Percentiles rank a stretch among this genome's conserved stretches.
Evolutionary conservation across 2,329 filamentous ascomycete genomes (phyloP).

Genomic region (Fusarium solani-melongenae): DNA sequence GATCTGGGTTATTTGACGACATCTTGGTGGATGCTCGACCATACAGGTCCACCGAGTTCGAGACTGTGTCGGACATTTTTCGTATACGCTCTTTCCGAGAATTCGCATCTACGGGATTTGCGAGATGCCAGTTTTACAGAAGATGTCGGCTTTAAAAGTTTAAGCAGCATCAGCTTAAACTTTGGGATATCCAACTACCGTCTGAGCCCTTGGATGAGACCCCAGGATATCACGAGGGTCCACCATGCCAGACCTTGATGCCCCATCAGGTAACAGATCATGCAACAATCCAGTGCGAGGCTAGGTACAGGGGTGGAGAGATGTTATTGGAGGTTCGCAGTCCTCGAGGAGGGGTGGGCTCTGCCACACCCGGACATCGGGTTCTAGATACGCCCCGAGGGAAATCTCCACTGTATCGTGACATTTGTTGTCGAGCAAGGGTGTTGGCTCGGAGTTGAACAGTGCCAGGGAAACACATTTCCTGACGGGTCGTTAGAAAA

Average conservation of each 20-base stretch:
- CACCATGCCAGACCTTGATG: not conserved
- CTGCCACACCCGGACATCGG: slow-evolving; percentile 37
- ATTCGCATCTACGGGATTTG: not conserved
- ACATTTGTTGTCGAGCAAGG: not conserved
- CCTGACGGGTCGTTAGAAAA: slow-evolving; percentile 13
- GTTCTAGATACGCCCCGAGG: slow-evolving; percentile 30
- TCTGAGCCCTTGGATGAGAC: not conserved
- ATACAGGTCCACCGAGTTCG: slow-evolving; percentile 2
- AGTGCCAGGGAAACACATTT: not conserved
- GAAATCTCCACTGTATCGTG: slow-evolving; percentile 8
- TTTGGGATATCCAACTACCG: not conserved
- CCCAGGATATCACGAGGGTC: not conserved
- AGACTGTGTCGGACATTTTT: slow-evolving; percentile 25
- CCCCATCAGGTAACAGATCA: slow-evolving; percentile 17
- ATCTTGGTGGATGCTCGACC: slow-evolving; percentile 15
- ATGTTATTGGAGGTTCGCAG: not conserved
- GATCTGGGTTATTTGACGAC: slow-evolving; percentile 15
- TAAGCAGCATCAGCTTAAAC: not conserved
- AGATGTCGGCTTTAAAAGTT: slow-evolving; percentile 21
- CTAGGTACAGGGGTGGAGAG: not conserved
- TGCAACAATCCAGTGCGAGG: slow-evolving; percentile 19
- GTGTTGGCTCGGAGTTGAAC: not conserved
- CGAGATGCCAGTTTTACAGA: not conserved
- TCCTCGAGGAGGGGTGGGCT: not conserved
- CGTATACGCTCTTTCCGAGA: not conserved